Conservation (phyloP, 768 basidiomycete genomes). For the Trametes sanguinea region DNA sequence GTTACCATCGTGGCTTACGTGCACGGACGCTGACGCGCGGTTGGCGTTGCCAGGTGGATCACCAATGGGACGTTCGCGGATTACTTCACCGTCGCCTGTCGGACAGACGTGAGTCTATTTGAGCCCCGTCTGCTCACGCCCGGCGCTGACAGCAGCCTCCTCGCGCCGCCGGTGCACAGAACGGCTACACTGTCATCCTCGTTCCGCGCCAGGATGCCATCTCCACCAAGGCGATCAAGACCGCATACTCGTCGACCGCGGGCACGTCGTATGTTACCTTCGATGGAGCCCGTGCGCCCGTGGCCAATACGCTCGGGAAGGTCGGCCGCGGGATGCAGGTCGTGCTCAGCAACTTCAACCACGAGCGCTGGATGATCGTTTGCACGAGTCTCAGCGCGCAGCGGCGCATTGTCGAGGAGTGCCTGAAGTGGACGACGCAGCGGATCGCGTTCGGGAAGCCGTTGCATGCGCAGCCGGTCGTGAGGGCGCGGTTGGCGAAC, state of each 20-base stretch:
- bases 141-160: not conserved
- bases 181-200: slow-evolving; percentile 75
- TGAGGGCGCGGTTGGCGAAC: slow-evolving; percentile 80
- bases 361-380: slow-evolving; percentile 88
- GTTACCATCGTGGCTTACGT: not conserved
- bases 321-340: slow-evolving; percentile 83
- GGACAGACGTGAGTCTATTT: slow-evolving; percentile 53
- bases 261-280: slow-evolving; percentile 89
- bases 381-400: slow-evolving; percentile 73
- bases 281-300: slow-evolving; percentile 78
- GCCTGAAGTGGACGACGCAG: slow-evolving; percentile 91
- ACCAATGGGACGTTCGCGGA: slow-evolving; percentile 86
- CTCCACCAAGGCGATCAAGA: slow-evolving; percentile 88
- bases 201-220: slow-evolving; percentile 72
- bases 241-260: slow-evolving; percentile 87
- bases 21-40: not conserved
- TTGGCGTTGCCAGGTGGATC: slow-evolving; percentile 64
- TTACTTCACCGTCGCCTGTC: slow-evolving; percentile 81
- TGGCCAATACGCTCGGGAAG: slow-evolving; percentile 84
- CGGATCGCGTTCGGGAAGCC: slow-evolving; percentile 91
- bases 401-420: slow-evolving; percentile 84
- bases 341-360: slow-evolving; percentile 85
- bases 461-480: slow-evolving; percentile 78
- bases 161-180: slow-evolving; percentile 37
- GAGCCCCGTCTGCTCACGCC: not conserved